Evolutionary conservation across 495 filamentous ascomycete genomes (phyloP).

Genomic region (Neurospora sp.): DNA sequence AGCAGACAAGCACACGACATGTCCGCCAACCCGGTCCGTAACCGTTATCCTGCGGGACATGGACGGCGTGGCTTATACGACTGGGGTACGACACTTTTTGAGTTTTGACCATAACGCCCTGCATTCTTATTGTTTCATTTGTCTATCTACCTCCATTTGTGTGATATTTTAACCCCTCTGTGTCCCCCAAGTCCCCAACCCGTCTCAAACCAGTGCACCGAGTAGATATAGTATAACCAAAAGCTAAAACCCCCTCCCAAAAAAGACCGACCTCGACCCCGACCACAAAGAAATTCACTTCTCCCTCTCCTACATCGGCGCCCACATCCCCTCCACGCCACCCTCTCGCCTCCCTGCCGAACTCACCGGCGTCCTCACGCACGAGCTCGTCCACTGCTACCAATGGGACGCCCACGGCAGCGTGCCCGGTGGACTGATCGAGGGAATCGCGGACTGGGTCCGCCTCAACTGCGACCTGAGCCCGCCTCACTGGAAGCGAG

Average conservation of each 20-base stretch:
- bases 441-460: slow-evolving; percentile 94
- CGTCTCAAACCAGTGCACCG: not conserved
- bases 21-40: slow-evolving; percentile 57
- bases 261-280: slow-evolving; percentile 56
- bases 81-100: slow-evolving; percentile 32
- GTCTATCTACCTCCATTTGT: not conserved
- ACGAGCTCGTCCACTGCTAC: slow-evolving; percentile 95
- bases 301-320: slow-evolving; percentile 61
- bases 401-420: slow-evolving; percentile 62
- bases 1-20: slow-evolving; percentile 25
- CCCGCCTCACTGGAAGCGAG: slow-evolving; percentile 74
- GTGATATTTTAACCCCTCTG: not conserved
- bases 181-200: not conserved
- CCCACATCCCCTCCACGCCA: slow-evolving; percentile 21
- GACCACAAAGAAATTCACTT: slow-evolving; percentile 96
- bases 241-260: not conserved
- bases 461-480: slow-evolving; percentile 60
- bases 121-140: not conserved
- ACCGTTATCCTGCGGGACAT: slow-evolving; percentile 76
- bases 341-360: slow-evolving; percentile 43
- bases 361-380: slow-evolving; percentile 72
- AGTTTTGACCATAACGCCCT: not conserved
- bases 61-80: slow-evolving; percentile 81
- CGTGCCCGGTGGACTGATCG: slow-evolving; percentile 71
- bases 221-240: not conserved